Conservation (phyloP, 495 filamentous ascomycete genomes). For the Tuber borchii region DNA sequence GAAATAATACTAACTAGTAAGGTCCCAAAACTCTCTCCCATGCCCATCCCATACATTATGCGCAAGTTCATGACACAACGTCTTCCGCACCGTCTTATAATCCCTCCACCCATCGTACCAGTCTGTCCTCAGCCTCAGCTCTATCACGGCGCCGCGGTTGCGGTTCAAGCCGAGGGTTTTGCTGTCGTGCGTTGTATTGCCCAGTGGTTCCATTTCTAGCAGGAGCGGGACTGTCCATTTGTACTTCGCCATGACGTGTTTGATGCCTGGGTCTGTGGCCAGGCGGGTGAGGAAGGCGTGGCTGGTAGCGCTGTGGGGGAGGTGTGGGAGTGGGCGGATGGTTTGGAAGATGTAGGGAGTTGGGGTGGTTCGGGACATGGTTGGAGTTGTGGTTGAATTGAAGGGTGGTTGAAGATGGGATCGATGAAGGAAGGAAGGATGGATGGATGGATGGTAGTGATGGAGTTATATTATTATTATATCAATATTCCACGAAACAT, state of each 20-base stretch:
- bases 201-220: constrained; percentile 88
- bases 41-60: constrained; percentile 83
- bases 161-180: constrained; percentile 82
- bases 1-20: constrained; percentile 51
- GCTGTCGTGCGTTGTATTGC: constrained; percentile 69
- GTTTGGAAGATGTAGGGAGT: constrained; percentile 65
- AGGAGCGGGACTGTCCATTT: constrained; percentile 78
- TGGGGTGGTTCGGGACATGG: constrained; percentile 23
- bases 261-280: constrained; percentile 76
- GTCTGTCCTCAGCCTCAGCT: constrained; percentile 82
- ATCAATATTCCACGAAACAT: not conserved
- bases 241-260: constrained; percentile 71
- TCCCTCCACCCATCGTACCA: constrained; percentile 90
- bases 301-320: constrained; percentile 61
- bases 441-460: not conserved
- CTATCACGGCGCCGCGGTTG: constrained; percentile 83
- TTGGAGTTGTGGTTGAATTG: too few species aligned
- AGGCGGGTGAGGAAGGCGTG: constrained; percentile 69
- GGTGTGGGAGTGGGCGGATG: constrained; percentile 46
- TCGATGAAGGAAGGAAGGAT: not conserved
- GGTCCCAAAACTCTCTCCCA: constrained; percentile 79
- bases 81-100: constrained; percentile 82
- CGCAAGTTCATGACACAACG: constrained; percentile 89
- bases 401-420: too few species aligned
- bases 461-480: not conserved